Evolutionary conservation across 2,329 filamentous ascomycete genomes (phyloP), one percentile per base, ranked within the genome.

Genomic region (Epichloe typhina): DNA sequence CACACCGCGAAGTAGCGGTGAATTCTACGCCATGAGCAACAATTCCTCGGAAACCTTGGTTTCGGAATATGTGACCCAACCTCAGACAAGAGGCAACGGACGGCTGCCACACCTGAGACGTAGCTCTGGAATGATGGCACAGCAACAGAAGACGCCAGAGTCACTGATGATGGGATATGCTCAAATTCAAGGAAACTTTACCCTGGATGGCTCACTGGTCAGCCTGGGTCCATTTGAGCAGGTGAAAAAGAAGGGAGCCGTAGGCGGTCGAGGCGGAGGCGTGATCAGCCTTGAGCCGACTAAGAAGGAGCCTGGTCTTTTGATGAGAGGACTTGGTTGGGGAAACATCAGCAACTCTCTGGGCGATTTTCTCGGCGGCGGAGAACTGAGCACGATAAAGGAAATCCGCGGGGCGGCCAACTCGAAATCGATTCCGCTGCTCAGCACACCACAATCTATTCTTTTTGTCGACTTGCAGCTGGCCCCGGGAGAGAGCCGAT

Each of bases 141-240:
- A 70, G 54, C 69, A 70, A 45, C 63, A 72, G 40, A 72, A 69
- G 58, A 64, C 73, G 39, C 82, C 87, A 0, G 90, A 97, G 64
- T 83, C 84, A 1, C 70, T 98, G 50, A 94, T 98, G 82, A 98
- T 98, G 93, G 93, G 90, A 0, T 98, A 95, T 67, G 91, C 88
- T 3, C 93, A 98, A 60, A 80, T 97, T 2, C 86, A 88, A 66
- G 93, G 93, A 4, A 90, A 87, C 0, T 98, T 98, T 59, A 88
- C 83, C 0, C 70, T 98, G 6, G 93, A 98, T 62, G 89, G 89
- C 0, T 95, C 93, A 1, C 71, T 98, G 21, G 82, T 98, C 53
- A 91, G 94, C 59, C 82, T 94, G 39, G 82, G 82, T 0, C 87
- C 87, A 0, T 98, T 98, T 60, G 93, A 98, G 62, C 88, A 94